Base-by-base conservation (phyloP, 148 eudicot genomes). In the Gaultheria prostrata region DNA sequence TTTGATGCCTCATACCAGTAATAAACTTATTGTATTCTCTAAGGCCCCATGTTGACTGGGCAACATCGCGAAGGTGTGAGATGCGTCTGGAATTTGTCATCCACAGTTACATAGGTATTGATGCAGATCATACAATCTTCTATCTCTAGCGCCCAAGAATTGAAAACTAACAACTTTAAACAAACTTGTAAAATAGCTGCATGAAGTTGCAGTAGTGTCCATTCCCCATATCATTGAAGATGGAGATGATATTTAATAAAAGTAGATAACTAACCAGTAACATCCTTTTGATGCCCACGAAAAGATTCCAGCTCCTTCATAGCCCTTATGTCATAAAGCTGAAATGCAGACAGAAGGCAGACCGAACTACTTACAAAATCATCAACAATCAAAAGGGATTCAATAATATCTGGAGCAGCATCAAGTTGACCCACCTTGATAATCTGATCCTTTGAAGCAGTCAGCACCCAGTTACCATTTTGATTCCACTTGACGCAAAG, bases 271-370 rank as follows among this genome's bases (percentile, higher is more conserved):
- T 26, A 89, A 96, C 99, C 92, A 82, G 98, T 97, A 28, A 97
- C 97, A 87, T 97, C 99, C 89, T 94, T 97, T 84, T 77, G 89
- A 83, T 97, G 99, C 78, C 99, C 99, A 76, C 98, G 98, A 84
- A 94, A 97, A 77, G 99, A 93, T 84, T 94, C 94, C 76, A 97
- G 93, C 92, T 97, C 99, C 92, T 94, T 97, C 99, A 97, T 97
- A 81, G 99, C 93, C 85, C 99, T 85, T 88, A 97, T 97, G 86
- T 97, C 99, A 87, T 97, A 97, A 78, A 97, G 97, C 99, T 97
- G 92, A 49, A 83, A 76, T 82, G 53, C 65, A 79, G 83, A 80
- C 56, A 54, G 46, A 39, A 74, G 49, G 39, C 51, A 63, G 49
- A 63, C 13, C 1, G 7, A 78, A 35, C 5, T 46, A 77, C 18